phyloP scores from a whole-genome alignment of 805 yeast species.

The Wickerhamiella shivajii region DNA sequence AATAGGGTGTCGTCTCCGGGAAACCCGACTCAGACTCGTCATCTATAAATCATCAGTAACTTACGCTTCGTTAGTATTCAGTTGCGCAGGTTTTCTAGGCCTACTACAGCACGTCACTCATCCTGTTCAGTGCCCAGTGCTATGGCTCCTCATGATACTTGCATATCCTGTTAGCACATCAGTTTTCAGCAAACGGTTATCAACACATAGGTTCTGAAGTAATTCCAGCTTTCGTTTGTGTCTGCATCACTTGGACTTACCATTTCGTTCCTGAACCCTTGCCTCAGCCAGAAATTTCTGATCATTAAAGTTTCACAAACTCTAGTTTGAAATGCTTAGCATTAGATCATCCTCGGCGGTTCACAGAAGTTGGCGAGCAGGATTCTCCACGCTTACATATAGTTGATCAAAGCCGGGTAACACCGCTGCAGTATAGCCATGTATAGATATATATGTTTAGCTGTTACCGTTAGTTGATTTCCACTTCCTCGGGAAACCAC shows the following conservation, averaged over 20 bases:
- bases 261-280: conserved; percentile 6
- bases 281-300: conserved; percentile 26
- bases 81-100: conserved; percentile 97
- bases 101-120: conserved; percentile 96
- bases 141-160: conserved; percentile 62
- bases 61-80: conserved; percentile 33
- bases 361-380: neutral
- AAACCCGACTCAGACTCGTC: conserved; percentile 98
- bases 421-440: too few relatives aligned
- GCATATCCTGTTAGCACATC: conserved; percentile 15
- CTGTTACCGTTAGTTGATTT: too few relatives aligned
- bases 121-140: conserved; percentile 98
- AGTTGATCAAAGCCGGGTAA: conserved; percentile 8
- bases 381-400: conserved; percentile 1
- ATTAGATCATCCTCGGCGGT: conserved; percentile 33
- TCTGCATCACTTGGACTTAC: conserved; percentile 25
- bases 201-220: conserved; percentile 88
- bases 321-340: conserved; percentile 48
- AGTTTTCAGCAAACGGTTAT: conserved; percentile 37
- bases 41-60: conserved; percentile 53
- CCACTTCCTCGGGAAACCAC: conserved; percentile 46
- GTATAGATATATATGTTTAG: too few relatives aligned
- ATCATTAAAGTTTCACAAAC: conserved; percentile 46
- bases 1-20: conserved; percentile 78
- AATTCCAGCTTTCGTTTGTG: conserved; percentile 96